Evolutionary conservation across 1,139 yeast species (phyloP), one percentile per base, ranked within the genome.

Genomic region (Kazachstania sp.): DNA sequence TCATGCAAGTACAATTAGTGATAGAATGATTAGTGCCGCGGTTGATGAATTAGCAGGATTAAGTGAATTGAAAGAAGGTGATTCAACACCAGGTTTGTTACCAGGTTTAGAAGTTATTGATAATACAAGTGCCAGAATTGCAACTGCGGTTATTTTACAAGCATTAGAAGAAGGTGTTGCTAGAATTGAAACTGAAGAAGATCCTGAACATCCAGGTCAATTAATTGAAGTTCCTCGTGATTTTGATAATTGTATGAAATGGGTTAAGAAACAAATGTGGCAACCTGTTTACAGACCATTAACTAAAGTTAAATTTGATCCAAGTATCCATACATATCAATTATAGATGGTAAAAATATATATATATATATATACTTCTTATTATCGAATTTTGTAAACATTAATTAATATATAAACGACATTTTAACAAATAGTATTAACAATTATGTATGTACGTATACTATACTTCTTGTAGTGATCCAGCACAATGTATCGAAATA

Each of bases 201-300:
- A 67, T 42, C 77, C 78, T 37, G 73, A 70, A 13, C 58, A 64
- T 42, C 70, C 71, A 46, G 86, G 82, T 61, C 77, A 77, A 56
- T 66, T 71, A 51, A 94, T 87, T 41, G 68, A 71, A 50, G 92
- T 90, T 47, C 97, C 97, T 49, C 74, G 86, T 60, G 88, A 84
- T 55, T 87, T 81, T 61, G 79, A 83, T 50, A 78, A 71, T 54
- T 86, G 96, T 73, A 76, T 85, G 57, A 75, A 74, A 54, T 90
- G 97, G 97, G 97, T 90, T 44, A 81, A 79, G 65, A 73, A 79
- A 39, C 97, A 88, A 71, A 90, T 92, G 97, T 90, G 97, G 97
- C 79, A 76, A 62, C 96, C 97, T 26, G 79, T 75, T 52, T 90
- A 90, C 71, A 80, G 96, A 71, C 95, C 95, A 39, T 75, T 86